Base-by-base conservation (phyloP, 345 rosid species). In the Heritiera littoralis region DNA sequence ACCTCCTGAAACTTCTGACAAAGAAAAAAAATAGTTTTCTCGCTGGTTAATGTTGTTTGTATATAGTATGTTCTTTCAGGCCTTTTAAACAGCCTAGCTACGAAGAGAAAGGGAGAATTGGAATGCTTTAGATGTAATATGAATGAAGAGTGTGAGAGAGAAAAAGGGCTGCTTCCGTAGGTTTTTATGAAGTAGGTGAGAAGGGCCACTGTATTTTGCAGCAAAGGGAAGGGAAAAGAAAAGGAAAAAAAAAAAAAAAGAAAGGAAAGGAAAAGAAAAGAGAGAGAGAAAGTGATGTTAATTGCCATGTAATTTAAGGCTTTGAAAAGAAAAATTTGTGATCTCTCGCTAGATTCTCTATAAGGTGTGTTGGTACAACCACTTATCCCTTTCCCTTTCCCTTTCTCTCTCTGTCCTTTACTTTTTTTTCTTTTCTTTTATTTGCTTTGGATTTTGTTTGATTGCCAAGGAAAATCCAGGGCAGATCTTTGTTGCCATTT, bases 341-440 rank as follows among this genome's bases (percentile, higher is more conserved):
- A 83, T 86, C 87, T 84, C 74, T 80, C 40, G 35, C 18, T 84
- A 76, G 85, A 86, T 84, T 86, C 87, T 81, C 81, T 58, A 66
- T 32, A 45, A 64, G 80, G 48, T 78, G 67, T 49, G 67, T 38
- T 78, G 82, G 89, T 80, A 83, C 85, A 80, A 84, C 88, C 79
- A 82, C 87, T 79, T 56, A 52, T 75, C 72, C 80, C 51, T 68
- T 58, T 70, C 72, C 80, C 51, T 68, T 58, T 70, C 58, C 72
- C 76, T 52, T 32, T 64, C 77, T 45, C 66, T 11, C 2, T 71
- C 46, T 60, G 41, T 67, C 72, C 9, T 23, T 59, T 7, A 35
- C 30, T 32, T 46, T 49, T 10, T 6, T n/a, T 41, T 45, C 12
- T n/a, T 48, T 32, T 41, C 66, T 3, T 35, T 35, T 35, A 23